Percentiles rank a stretch among this genome's conserved stretches.
These are phyloP conservation scores for Suhomyces yuchorum DNA, from an alignment of 1,139 yeast genomes.

Conservation along the genomic window DNA sequence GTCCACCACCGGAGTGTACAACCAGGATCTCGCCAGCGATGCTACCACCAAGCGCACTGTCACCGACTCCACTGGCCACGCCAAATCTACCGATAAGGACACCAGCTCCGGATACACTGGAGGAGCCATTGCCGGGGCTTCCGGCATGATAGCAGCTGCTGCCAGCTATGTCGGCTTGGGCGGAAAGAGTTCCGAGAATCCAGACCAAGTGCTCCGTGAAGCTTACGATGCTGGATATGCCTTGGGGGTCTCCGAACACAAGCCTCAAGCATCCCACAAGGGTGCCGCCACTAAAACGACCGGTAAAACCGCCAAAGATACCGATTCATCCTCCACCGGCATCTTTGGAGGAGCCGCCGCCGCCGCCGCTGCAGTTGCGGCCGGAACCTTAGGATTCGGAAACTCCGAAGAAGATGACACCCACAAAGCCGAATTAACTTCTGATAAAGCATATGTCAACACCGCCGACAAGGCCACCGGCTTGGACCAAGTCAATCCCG, in stretches of 20 bases:
- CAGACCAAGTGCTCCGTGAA: slow-evolving; percentile 18
- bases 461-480: slow-evolving; percentile 8
- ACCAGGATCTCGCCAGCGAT: slow-evolving; percentile 16
- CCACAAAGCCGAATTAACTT: slow-evolving; percentile 9
- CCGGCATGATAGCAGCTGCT: slow-evolving; percentile 20
- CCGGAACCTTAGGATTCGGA: slow-evolving; percentile 18
- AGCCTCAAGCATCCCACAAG: not conserved
- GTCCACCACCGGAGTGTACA: slow-evolving; percentile 23
- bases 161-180: slow-evolving; percentile 19
- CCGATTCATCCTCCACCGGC: not conserved
- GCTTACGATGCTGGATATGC: slow-evolving; percentile 23
- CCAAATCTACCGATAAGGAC: not conserved
- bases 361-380: slow-evolving; percentile 17
- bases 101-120: slow-evolving; percentile 1
- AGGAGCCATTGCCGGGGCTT: slow-evolving; percentile 13
- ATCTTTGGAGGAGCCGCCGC: slow-evolving; percentile 15
- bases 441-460: slow-evolving; percentile 15
- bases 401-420: slow-evolving; percentile 9
- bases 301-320: not conserved
- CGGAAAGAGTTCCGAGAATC: slow-evolving; percentile 8
- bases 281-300: not conserved
- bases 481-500: slow-evolving; percentile 6
- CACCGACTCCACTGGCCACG: not conserved
- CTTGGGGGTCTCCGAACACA: not conserved
- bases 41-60: not conserved